A percentile compares a stretch with the other conserved stretches of the same genome.
Conservation (phyloP, 768 basidiomycete genomes). For the Tulasnella sp. region DNA sequence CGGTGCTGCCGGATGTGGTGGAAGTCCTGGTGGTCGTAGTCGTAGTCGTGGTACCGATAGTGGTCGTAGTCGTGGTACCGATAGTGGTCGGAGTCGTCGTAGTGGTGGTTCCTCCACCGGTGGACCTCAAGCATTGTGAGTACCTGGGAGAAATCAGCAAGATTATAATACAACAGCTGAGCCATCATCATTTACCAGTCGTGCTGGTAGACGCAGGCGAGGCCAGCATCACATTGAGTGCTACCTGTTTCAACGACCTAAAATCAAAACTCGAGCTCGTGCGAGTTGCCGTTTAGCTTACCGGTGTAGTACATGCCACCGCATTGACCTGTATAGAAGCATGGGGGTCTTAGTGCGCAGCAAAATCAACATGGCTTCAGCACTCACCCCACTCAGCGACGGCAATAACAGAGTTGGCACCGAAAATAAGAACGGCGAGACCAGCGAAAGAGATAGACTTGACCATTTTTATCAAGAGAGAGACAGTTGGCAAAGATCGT, state of each 20-base stretch:
- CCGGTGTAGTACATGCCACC: background rate
- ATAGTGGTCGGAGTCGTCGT: background rate
- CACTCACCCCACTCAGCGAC: background rate
- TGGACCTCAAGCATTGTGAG: background rate
- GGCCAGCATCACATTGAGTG: background rate
- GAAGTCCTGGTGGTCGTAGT: background rate
- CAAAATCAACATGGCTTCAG: background rate
- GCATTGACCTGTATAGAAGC: background rate
- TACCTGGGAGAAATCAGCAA: background rate
- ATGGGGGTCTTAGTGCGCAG: background rate
- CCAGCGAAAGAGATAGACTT: background rate
- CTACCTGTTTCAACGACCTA: background rate
- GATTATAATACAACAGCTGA: background rate
- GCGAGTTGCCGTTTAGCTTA: background rate
- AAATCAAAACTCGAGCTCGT: background rate
- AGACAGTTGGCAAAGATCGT: background rate
- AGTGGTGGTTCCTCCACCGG: background rate
- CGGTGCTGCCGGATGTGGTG: background rate
- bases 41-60: conserved; percentile 2
- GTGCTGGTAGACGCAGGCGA: background rate
- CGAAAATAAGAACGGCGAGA: background rate
- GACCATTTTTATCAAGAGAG: background rate
- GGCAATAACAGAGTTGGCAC: background rate
- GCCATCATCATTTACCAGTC: background rate
- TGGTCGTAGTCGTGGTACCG: background rate